These are phyloP conservation scores for Cystobasidiaceae sp. DNA, from an alignment of 1,284 basidiomycete species.

Conservation along the genomic window DNA sequence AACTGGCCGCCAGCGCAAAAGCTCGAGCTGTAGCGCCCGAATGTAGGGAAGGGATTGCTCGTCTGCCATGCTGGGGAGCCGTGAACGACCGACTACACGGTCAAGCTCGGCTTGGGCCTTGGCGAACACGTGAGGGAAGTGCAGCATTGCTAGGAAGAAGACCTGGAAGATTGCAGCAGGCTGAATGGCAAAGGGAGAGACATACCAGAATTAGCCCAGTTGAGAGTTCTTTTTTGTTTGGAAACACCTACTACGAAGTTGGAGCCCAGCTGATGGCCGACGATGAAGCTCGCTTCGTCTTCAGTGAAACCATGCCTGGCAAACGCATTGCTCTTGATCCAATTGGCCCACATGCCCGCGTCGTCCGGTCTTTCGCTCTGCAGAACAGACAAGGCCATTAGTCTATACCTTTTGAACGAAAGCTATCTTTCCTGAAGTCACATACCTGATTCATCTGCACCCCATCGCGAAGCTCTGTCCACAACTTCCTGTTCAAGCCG, in stretches of 20 bases:
- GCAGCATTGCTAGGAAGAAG: slow-evolving; percentile 23
- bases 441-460: slow-evolving; percentile 1
- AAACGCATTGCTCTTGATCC: slow-evolving; percentile 3
- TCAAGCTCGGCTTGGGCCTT: slow-evolving; percentile 22
- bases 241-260: slow-evolving; percentile 14
- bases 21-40: slow-evolving; percentile 18
- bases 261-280: slow-evolving; percentile 19
- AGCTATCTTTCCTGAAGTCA: too few species aligned
- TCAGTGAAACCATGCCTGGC: background rate
- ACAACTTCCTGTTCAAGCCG: slow-evolving; percentile 1
- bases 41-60: slow-evolving; percentile 14
- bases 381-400: background rate
- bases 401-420: background rate
- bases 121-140: background rate
- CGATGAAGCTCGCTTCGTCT: slow-evolving; percentile 3
- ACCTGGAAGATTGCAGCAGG: slow-evolving; percentile 14
- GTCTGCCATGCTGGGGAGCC: slow-evolving; percentile 20
- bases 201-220: too few species aligned
- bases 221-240: background rate
- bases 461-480: slow-evolving; percentile 13
- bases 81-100: slow-evolving; percentile 12
- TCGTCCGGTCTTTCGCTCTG: background rate
- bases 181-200: background rate
- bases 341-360: slow-evolving; percentile 1
- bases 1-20: slow-evolving; percentile 1